Evolutionary conservation across 768 basidiomycete species (phyloP), one percentile per base, ranked within the genome.

Genomic region (Saitozyma podzolica): DNA sequence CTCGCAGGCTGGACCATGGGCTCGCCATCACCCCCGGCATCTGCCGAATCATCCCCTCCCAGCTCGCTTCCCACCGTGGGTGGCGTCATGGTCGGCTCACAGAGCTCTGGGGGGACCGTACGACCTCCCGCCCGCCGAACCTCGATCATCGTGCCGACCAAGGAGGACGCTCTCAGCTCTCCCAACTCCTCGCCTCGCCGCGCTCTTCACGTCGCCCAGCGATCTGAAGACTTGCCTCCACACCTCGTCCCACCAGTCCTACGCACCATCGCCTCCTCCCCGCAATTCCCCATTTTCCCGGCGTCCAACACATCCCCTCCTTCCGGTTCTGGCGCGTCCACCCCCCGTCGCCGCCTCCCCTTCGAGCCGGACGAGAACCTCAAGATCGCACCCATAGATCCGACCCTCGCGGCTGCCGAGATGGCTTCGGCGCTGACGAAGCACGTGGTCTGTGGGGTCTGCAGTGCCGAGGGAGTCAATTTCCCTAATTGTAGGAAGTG

Each of bases 401-500:
- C 72, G 0, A 64, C 53, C 11, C 55, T 77, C 6, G 69, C 71
- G 11, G 73, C 67, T 29, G 75, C 68, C 0, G 75, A 77, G 50
- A 51, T 77, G 37, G 57, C 64, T 6, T 64, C 61, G n/a, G 55
- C 70, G 7, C 41, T 77, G 58, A 77, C 75, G 0, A 72, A 73
- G 43, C 67, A 70, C 43, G 65, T 70, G 8, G 55, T 40, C 3
- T 77, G 75, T 50, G 59, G 60, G 4, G 73, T 77, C 11, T 77
- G 75, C 49, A 53, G 45, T 9, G 52, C 67, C 40, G 49, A 68
- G 40, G 75, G 75, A 5, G 61, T 73, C 47, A 77, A 77, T 55
- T 75, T 74, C 50, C 75, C 75, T 4, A 69, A 68, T 52, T 77
- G 75, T 50, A 60, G 75, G 58, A 70, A 69, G 56, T 77, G 75